Evolutionary conservation across 148 eudicot species (phyloP).

Genomic region (Suaeda aralocaspica): DNA sequence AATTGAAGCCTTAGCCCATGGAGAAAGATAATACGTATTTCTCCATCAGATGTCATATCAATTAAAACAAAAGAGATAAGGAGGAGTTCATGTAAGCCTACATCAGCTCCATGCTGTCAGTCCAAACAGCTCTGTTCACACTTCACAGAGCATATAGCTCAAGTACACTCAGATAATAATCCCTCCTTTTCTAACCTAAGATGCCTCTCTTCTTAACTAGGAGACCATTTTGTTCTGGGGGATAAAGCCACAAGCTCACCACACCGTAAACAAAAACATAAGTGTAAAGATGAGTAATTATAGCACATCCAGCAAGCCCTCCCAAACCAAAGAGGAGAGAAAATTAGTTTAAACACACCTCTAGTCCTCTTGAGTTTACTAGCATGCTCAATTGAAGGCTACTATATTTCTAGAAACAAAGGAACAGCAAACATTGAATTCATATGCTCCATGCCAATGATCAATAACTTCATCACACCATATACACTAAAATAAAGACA

Average conservation of each 20-base stretch:
- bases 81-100: too few relatives aligned
- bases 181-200: background rate
- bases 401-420: background rate
- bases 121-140: too few relatives aligned
- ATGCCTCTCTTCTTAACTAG: background rate
- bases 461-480: background rate
- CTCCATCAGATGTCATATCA: conserved; percentile 4
- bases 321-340: background rate
- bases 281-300: background rate
- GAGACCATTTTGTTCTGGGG: background rate
- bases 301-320: background rate
- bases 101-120: too few relatives aligned
- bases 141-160: conserved; percentile 15
- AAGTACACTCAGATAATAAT: background rate
- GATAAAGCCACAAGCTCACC: conserved; percentile 6
- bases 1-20: too few relatives aligned
- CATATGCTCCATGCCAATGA: background rate
- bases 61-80: background rate
- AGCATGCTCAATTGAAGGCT: background rate
- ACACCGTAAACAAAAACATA: background rate
- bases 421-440: background rate
- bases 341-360: background rate
- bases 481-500: background rate
- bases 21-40: too few relatives aligned
- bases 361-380: background rate